Percentiles rank a stretch among this genome's conserved stretches.
Evolutionary conservation across 2,329 filamentous ascomycete species (phyloP).

Genomic region (Diaporthe helianthi): DNA sequence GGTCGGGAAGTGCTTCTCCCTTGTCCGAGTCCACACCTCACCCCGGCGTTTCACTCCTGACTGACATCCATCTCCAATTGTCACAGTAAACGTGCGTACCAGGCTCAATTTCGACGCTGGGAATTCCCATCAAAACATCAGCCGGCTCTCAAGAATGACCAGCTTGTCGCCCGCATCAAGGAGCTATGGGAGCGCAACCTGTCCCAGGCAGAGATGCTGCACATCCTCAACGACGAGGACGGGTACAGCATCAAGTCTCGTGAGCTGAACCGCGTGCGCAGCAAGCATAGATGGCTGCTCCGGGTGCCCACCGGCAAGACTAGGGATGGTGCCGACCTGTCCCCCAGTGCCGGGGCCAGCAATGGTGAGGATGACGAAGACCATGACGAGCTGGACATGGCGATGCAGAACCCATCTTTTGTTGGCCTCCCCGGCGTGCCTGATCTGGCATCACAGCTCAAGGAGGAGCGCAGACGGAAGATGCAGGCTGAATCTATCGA

Average conservation of each 20-base stretch:
- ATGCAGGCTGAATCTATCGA: slow-evolving; percentile 67
- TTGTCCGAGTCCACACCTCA: neutral
- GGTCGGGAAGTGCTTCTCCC: neutral
- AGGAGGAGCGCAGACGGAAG: slow-evolving; percentile 59
- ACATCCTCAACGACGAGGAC: slow-evolving; percentile 70
- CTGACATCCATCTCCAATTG: neutral
- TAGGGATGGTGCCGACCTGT: slow-evolving; percentile 32
- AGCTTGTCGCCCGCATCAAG: slow-evolving; percentile 72
- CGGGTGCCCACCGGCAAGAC: slow-evolving; percentile 60
- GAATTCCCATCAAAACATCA: slow-evolving; percentile 78
- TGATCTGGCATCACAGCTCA: slow-evolving; percentile 52
- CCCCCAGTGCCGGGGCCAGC: neutral
- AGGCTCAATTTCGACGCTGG: slow-evolving; percentile 80
- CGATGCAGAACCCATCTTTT: slow-evolving; percentile 42
- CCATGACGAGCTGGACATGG: neutral
- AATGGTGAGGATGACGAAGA: neutral
- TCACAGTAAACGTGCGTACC: slow-evolving; percentile 75
- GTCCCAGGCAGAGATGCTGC: slow-evolving; percentile 76
- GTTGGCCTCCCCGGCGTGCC: slow-evolving; percentile 11
- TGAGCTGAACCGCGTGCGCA: slow-evolving; percentile 73
- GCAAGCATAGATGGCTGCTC: slow-evolving; percentile 72
- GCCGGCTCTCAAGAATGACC: slow-evolving; percentile 72
- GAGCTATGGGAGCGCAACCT: slow-evolving; percentile 81
- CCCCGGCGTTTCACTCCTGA: neutral
- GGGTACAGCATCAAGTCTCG: slow-evolving; percentile 76